Percentiles rank a stretch among this genome's conserved stretches.
Conservation (phyloP, 192 early-diverging fungal species). For the Geranomyces variabilis region DNA sequence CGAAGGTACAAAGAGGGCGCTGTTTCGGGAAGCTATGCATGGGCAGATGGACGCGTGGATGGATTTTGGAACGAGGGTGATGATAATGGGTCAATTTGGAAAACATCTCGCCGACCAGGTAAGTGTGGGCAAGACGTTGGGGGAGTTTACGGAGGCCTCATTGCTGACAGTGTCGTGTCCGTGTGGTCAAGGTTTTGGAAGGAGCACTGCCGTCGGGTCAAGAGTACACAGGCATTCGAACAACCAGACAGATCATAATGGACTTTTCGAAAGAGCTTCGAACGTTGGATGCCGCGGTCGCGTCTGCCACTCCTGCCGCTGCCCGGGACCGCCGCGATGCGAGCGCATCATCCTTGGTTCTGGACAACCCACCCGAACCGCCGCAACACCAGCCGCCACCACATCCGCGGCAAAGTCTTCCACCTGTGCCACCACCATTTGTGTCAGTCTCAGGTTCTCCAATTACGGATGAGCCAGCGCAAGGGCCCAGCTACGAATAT, state of each 20-base stretch:
- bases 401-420: background rate
- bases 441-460: background rate
- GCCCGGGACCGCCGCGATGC: background rate
- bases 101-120: constrained; percentile 46
- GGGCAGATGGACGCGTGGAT: constrained; percentile 43
- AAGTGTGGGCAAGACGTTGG: background rate
- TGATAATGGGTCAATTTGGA: constrained; percentile 40
- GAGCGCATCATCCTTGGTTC: background rate
- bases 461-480: background rate
- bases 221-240: constrained; percentile 21
- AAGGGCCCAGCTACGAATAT: background rate
- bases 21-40: constrained; percentile 32
- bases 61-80: constrained; percentile 39
- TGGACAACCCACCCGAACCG: background rate
- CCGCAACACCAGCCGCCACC: background rate
- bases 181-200: constrained; percentile 16
- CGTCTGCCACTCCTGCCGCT: background rate
- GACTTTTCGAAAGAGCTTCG: constrained; percentile 32
- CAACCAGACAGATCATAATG: constrained; percentile 21
- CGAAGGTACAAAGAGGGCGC: constrained; percentile 41
- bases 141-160: background rate
- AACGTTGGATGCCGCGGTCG: background rate
- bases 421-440: background rate
- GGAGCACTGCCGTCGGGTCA: constrained; percentile 43
- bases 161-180: too few relatives aligned